Conservation (phyloP, 257 asterid species). For the Forsythia viridissima region DNA sequence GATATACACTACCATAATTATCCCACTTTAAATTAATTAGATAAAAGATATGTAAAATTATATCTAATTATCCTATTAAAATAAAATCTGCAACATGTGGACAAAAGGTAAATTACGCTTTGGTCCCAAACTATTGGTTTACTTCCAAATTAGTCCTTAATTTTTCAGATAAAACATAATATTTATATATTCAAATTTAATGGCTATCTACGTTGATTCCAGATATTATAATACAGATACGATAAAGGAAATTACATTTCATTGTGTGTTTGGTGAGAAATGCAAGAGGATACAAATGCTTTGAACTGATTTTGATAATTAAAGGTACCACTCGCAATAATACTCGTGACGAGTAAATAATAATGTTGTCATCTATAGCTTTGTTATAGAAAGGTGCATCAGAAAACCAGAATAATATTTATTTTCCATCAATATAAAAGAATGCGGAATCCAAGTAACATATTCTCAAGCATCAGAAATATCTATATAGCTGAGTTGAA, state of each 20-base stretch:
- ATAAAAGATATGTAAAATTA: too few species aligned
- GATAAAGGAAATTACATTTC: conserved; percentile 13
- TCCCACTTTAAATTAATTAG: too few species aligned
- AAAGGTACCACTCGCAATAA: conserved; percentile 1
- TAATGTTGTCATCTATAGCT: not conserved
- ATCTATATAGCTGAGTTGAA: too few species aligned
- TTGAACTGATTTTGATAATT: not conserved
- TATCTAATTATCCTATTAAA: too few species aligned
- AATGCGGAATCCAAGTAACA: not conserved
- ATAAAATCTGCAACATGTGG: too few species aligned
- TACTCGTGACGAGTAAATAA: conserved; percentile 7
- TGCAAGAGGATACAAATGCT: conserved; percentile 9
- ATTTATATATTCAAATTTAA: too few species aligned
- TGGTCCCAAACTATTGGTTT: too few species aligned
- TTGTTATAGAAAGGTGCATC: conserved; percentile 1
- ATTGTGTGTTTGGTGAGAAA: not conserved
- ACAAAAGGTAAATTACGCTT: too few species aligned
- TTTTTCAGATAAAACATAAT: too few species aligned
- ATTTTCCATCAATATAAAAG: not conserved
- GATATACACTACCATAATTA: too few species aligned
- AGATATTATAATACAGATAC: not conserved
- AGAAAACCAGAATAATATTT: conserved; percentile 4
- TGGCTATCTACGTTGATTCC: too few species aligned
- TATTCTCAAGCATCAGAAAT: not conserved
- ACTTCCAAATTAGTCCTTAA: too few species aligned